phyloP scores from a whole-genome alignment of 192 early-diverging fungal genomes.

The Entophlyctis luteolus region DNA sequence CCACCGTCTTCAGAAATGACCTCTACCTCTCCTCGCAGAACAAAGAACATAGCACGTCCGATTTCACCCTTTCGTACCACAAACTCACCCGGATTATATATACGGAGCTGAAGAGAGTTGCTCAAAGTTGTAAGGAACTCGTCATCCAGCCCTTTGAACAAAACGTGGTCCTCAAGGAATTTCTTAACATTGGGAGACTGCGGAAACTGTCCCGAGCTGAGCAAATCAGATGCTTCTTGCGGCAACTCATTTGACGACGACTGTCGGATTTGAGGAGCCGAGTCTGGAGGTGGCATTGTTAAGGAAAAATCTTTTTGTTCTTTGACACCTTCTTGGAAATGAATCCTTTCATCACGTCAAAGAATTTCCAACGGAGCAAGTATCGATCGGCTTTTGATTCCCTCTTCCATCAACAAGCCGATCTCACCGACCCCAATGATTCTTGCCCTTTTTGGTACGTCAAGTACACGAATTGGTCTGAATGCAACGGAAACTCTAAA shows the following conservation, averaged over 20 bases:
- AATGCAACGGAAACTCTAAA: constrained; percentile 97
- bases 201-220: no score
- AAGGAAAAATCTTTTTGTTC: background rate
- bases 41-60: constrained; percentile 57
- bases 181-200: constrained; percentile 17
- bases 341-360: background rate
- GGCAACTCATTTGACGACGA: no score
- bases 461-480: constrained; percentile 28
- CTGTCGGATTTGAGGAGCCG: no score
- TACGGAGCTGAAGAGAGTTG: constrained; percentile 44
- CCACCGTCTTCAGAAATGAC: constrained; percentile 57
- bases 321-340: background rate
- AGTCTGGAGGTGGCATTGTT: background rate
- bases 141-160: constrained; percentile 45
- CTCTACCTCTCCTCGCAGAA: constrained; percentile 46
- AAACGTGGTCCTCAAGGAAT: constrained; percentile 44
- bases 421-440: constrained; percentile 79
- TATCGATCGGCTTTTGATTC: constrained; percentile 47
- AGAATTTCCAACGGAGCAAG: background rate
- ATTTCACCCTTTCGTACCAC: constrained; percentile 57
- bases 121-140: constrained; percentile 42
- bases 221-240: no score
- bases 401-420: constrained; percentile 70
- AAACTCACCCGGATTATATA: constrained; percentile 44
- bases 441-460: constrained; percentile 47